Evolutionary conservation across 1,284 basidiomycete species (phyloP), one percentile per base, ranked within the genome.

Genomic region (Schizophyllum commune): DNA sequence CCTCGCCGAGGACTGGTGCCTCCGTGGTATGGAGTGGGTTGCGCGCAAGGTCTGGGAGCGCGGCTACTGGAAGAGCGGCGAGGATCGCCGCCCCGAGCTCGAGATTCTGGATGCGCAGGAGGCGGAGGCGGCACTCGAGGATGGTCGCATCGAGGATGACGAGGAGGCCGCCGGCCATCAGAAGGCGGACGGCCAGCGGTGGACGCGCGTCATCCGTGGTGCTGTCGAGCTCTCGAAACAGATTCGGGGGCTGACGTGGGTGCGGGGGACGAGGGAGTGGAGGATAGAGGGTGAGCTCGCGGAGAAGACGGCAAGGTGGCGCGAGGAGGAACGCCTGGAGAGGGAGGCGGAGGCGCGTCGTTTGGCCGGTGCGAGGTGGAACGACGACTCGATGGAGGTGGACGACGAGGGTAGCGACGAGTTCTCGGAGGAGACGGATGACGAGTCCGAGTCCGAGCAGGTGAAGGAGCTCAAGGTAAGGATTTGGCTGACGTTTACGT

Each of bases 21-120:
- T 98, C 63, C 83, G 96, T 33, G 97, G 97, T 3, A 91, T 96
- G 85, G 92, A 94, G 65, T 99, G 96, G 96, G 88, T 92, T 1
- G 89, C 92, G 5, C 82, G 92, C 63, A 84, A 87, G 61, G 87
- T 97, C 1, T 97, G 90, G 71, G 93, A 95, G 71, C 84, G 91
- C 55, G 94, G 95, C 0, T 98, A 90, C 73, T 98, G 95, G 96
- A 91, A 85, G 67, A 76, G 78, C 11, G 81, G 81, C 13, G 86
- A 83, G 65, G 88, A 82, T 67, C 82, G 77, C 64, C 79, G 83
- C 65, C 79, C 81, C 58, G 95, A 96, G 76, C 80, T 92, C 65
- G 93, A 94, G 68, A 88, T 94, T 0, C 79, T 96, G 52, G 81
- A 89, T 58, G 76, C 83, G 58, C 75, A 76, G 32, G 85, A 91